These are phyloP conservation scores for Sclerotinia sclerotiorum DNA, from an alignment of 2,329 filamentous ascomycete species.

Conservation along the genomic window DNA sequence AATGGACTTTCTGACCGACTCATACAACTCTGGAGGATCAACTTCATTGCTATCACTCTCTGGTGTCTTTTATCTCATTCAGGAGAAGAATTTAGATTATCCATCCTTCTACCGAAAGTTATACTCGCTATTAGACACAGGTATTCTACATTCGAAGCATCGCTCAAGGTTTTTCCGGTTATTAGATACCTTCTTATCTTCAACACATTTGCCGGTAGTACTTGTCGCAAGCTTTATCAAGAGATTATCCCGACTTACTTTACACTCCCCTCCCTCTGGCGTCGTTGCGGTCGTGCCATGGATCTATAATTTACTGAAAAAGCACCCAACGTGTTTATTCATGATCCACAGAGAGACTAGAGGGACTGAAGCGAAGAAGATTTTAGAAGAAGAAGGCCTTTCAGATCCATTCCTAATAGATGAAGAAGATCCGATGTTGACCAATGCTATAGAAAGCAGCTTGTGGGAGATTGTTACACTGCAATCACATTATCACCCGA, in stretches of 20 bases:
- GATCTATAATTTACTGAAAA: constrained; percentile 91
- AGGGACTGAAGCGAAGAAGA: constrained; percentile 56
- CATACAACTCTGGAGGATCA: constrained; percentile 82
- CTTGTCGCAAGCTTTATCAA: constrained; percentile 97
- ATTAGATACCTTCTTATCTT: constrained; percentile 84
- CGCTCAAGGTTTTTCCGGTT: constrained; percentile 91
- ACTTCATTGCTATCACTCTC: constrained; percentile 85
- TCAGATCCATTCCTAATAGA: constrained; percentile 74
- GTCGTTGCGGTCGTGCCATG: constrained; percentile 88
- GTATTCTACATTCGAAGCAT: constrained; percentile 90
- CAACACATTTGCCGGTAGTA: constrained; percentile 86
- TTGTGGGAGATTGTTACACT: constrained; percentile 93
- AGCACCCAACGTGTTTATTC: constrained; percentile 87
- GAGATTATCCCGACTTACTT: constrained; percentile 75
- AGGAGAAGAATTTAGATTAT: constrained; percentile 92
- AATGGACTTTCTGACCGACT: constrained; percentile 96
- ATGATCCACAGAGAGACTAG: constrained; percentile 83
- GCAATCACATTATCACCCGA: constrained; percentile 93
- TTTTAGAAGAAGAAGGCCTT: constrained; percentile 59
- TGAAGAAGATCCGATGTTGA: constrained; percentile 81
- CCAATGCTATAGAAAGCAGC: constrained; percentile 84
- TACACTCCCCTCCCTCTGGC: constrained; percentile 86
- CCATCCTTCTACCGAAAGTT: constrained; percentile 91
- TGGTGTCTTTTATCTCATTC: constrained; percentile 92
- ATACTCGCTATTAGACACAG: constrained; percentile 84